phyloP scores from a whole-genome alignment of 2,329 filamentous ascomycete species.

The Colletotrichum sp. region DNA sequence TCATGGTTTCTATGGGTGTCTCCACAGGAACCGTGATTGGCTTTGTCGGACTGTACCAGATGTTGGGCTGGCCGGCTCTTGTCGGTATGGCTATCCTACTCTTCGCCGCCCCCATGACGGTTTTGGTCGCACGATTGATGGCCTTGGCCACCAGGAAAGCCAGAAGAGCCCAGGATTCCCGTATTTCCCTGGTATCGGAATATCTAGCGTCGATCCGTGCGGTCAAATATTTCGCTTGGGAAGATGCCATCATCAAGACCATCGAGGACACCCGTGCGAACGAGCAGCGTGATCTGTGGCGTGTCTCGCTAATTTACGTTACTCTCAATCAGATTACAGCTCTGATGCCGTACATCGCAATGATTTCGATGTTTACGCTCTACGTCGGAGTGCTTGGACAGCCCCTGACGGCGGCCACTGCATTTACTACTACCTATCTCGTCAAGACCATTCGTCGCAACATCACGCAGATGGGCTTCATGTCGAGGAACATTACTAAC shows the following conservation, averaged over 20 bases:
- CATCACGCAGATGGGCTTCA: slow-evolving; percentile 52
- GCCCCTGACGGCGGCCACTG: slow-evolving; percentile 58
- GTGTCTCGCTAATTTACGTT: slow-evolving; percentile 51
- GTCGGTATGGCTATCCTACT: slow-evolving; percentile 56
- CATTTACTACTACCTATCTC: slow-evolving; percentile 61
- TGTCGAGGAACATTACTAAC: slow-evolving; percentile 46
- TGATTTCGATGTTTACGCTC: slow-evolving; percentile 59
- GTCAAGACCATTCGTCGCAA: slow-evolving; percentile 59
- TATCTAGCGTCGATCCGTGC: slow-evolving; percentile 62
- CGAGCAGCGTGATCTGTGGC: slow-evolving; percentile 62
- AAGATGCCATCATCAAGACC: slow-evolving; percentile 55
- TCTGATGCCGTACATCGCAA: slow-evolving; percentile 54
- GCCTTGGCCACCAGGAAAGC: slow-evolving; percentile 53
- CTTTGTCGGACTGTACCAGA: slow-evolving; percentile 56
- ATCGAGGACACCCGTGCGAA: slow-evolving; percentile 53
- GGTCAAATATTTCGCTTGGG: slow-evolving; percentile 68
- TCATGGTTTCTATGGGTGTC: slow-evolving; percentile 50
- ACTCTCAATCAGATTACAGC: slow-evolving; percentile 55
- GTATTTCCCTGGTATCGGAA: slow-evolving; percentile 63
- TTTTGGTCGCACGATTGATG: slow-evolving; percentile 54
- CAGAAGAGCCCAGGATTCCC: slow-evolving; percentile 59
- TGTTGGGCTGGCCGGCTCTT: slow-evolving; percentile 61
- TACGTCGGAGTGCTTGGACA: slow-evolving; percentile 53
- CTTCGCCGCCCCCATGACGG: slow-evolving; percentile 53
- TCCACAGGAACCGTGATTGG: slow-evolving; percentile 53